Evolutionary conservation across 2,329 filamentous ascomycete species (phyloP).

Genomic region (Botryosphaeria agaves): DNA sequence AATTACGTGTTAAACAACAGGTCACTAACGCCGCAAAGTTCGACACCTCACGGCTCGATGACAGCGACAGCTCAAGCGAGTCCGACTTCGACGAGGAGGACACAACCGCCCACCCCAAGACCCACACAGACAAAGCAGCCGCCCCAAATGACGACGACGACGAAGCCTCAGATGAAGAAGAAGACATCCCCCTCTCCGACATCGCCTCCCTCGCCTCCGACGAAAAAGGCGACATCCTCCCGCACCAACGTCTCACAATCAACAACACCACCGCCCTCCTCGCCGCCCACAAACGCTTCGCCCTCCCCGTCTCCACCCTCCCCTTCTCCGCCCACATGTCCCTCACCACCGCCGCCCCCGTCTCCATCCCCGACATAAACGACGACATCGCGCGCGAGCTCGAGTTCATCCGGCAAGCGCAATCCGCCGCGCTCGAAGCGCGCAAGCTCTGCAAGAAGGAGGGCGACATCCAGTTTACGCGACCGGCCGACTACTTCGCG

Average conservation of each 20-base stretch:
- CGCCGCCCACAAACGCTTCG: constrained; percentile 63
- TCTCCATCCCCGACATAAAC: constrained; percentile 65
- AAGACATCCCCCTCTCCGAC: constrained; percentile 80
- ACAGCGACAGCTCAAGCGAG: constrained; percentile 15
- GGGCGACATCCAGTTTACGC: constrained; percentile 58
- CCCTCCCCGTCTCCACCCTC: constrained; percentile 48
- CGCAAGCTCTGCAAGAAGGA: constrained; percentile 65
- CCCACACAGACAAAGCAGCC: too few species aligned
- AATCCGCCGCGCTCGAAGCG: constrained; percentile 59
- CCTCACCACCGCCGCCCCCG: constrained; percentile 48
- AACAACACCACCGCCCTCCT: constrained; percentile 87
- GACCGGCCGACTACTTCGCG: constrained; percentile 89
- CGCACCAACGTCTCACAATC: constrained; percentile 85
- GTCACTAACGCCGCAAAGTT: constrained; percentile 1
- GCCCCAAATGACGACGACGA: constrained; percentile 28
- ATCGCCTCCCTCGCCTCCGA: constrained; percentile 62
- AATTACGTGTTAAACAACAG: constrained; percentile 1
- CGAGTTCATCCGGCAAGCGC: constrained; percentile 79
- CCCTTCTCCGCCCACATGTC: constrained; percentile 75
- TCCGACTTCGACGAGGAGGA: constrained; percentile 17
- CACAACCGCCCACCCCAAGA: constrained; percentile 12
- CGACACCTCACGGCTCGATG: constrained; percentile 10
- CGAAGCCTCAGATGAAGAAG: constrained; percentile 46
- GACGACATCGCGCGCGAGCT: constrained; percentile 88
- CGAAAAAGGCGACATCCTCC: constrained; percentile 72